Evolutionary conservation across 2,329 filamentous ascomycete genomes (phyloP), one percentile per base, ranked within the genome.

Genomic region (Ceratocystis alfenasii): DNA sequence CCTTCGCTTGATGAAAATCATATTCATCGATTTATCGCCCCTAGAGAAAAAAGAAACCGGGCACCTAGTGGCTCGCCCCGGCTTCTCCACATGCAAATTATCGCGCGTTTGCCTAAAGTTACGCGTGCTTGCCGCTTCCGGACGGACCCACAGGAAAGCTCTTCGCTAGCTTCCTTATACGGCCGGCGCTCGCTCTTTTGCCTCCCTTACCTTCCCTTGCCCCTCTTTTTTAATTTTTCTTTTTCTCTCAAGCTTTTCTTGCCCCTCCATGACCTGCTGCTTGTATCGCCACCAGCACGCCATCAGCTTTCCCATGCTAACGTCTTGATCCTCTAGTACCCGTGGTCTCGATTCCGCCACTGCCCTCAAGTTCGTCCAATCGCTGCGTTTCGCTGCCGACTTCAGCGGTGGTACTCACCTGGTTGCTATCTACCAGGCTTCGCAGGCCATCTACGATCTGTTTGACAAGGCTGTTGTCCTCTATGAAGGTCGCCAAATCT

Each of bases 401-500:
- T 80, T 89, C 69, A 79, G 81, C 1, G 76, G 81, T 15, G 81
- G 81, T 0, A 81, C 87, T 0, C 84, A 85, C 0, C 77, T 82
- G 0, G 84, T 91, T 2, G 85, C 88, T 8, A 82, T 90, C 7
- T 90, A 90, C 68, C 87, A 91, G 71, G 87, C 88, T 5, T 83
- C 83, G 20, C 84, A 88, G 71, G 77, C 81, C 48, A 86, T 87
- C 44, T 89, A 88, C 71, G 85, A 89, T 67, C 75, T 84, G 17
- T 92, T 93, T 70, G 87, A 93, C 75, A 91, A 91, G 72, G 83
- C 83, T 0, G 79, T 85, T 0, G 86, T 93, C 0, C 76, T 92
- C 0, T 90, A 92, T 71, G 86, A 91, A 71, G 89, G 89, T 0
- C 81, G 86, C 0, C 83, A 92, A 71, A 92, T 92, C 68, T 93